A percentile compares a stretch with the other conserved stretches of the same genome.
Evolutionary conservation across 768 basidiomycete genomes (phyloP).

Genomic region (Tricholomella constricta): DNA sequence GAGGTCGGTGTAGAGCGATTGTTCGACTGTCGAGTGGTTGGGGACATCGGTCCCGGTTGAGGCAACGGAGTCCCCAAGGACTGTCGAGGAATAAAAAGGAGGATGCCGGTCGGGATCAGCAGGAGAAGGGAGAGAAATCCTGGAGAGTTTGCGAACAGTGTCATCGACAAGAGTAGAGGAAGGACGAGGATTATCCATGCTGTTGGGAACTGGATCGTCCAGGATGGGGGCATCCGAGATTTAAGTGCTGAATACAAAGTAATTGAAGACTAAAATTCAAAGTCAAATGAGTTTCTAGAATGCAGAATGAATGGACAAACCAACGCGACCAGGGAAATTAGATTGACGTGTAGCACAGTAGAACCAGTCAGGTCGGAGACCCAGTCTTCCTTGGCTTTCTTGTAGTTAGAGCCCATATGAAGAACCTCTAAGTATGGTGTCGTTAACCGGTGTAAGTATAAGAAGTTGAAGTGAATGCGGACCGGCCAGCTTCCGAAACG

Average conservation of each 20-base stretch:
- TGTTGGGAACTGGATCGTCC: conserved; percentile 37
- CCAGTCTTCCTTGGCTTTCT: conserved; percentile 79
- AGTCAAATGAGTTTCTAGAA: conserved; percentile 1
- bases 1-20: conserved; percentile 6
- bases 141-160: conserved; percentile 66
- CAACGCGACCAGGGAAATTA: conserved; percentile 50
- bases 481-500: too few relatives aligned
- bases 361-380: conserved; percentile 76
- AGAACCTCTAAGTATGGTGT: too few relatives aligned
- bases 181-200: conserved; percentile 70
- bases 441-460: neutral
- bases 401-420: conserved; percentile 49
- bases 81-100: conserved; percentile 46
- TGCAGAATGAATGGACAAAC: conserved; percentile 22
- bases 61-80: conserved; percentile 54
- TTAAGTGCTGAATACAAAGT: conserved; percentile 63
- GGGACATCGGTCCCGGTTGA: conserved; percentile 29
- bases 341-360: conserved; percentile 65
- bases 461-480: too few relatives aligned
- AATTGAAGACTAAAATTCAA: conserved; percentile 60
- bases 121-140: conserved; percentile 51
- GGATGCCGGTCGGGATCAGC: conserved; percentile 42
- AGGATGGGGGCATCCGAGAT: conserved; percentile 46
- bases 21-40: conserved; percentile 9
- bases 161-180: conserved; percentile 84